phyloP scores from a whole-genome alignment of 1,284 basidiomycete genomes.

The Trichosporon sp. region DNA sequence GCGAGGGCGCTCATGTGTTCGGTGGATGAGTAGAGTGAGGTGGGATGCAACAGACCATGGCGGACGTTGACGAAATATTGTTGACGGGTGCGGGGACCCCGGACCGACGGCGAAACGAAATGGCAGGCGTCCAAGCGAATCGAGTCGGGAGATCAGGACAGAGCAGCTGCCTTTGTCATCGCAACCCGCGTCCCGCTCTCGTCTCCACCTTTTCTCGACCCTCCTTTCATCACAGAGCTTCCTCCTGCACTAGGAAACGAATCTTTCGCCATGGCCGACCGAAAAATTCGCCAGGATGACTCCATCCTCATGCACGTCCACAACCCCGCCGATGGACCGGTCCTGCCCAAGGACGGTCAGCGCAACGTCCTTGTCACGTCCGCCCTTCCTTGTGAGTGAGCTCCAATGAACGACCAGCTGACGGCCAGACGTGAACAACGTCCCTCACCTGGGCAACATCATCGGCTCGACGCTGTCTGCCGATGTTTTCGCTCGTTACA shows the following conservation, averaged over 20 bases:
- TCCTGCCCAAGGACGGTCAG: slow-evolving; percentile 78
- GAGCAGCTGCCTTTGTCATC: slow-evolving; percentile 14
- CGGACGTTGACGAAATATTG: slow-evolving; percentile 18
- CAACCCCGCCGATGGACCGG: slow-evolving; percentile 45
- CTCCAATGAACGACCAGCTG: background rate
- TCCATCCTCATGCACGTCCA: slow-evolving; percentile 60
- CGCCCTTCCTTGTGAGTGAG: slow-evolving; percentile 73
- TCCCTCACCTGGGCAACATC: slow-evolving; percentile 98
- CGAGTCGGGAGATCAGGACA: background rate
- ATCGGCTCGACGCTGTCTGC: slow-evolving; percentile 85
- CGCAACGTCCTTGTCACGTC: slow-evolving; percentile 90
- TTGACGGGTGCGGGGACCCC: slow-evolving; percentile 10
- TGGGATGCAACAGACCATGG: background rate
- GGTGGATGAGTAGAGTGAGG: background rate
- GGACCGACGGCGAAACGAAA: slow-evolving; percentile 15
- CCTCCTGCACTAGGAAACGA: background rate
- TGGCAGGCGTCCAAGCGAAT: slow-evolving; percentile 2
- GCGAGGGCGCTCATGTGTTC: slow-evolving; percentile 40
- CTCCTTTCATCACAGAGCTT: background rate
- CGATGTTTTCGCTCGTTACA: slow-evolving; percentile 91
- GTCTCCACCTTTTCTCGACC: background rate
- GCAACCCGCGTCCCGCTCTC: background rate
- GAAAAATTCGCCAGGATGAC: slow-evolving; percentile 34
- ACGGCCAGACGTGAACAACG: slow-evolving; percentile 83
- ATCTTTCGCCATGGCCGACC: slow-evolving; percentile 40